A percentile compares a stretch with the other conserved stretches of the same genome.
Evolutionary conservation across 1,284 basidiomycete genomes (phyloP).

Genomic region (Dichomitus squalens): DNA sequence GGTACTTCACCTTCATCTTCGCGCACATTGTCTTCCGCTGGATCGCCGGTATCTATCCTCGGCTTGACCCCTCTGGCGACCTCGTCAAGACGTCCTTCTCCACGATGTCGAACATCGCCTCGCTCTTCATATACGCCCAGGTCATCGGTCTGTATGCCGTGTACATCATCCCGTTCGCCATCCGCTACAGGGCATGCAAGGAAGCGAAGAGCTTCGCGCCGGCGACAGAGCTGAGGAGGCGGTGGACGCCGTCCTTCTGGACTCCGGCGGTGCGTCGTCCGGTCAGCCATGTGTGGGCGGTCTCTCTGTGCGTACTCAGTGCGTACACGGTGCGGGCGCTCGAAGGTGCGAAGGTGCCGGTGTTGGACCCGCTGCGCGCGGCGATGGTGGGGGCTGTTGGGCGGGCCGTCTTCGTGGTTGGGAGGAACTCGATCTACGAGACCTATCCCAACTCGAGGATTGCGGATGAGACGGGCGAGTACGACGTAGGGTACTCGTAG

Average conservation of each 20-base stretch:
- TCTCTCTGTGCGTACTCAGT: not conserved
- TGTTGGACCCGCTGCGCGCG: not conserved
- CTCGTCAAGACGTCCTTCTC: not conserved
- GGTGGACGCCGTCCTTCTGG: not conserved
- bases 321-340: not conserved
- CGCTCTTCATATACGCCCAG: not conserved
- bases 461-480: not conserved
- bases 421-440: not conserved
- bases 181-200: not conserved
- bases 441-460: not conserved
- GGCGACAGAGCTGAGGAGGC: constrained; percentile 1
- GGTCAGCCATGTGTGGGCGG: not conserved
- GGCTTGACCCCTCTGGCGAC: not conserved
- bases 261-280: not conserved
- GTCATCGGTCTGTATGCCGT: not conserved
- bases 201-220: not conserved
- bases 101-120: not conserved
- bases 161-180: not conserved
- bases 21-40: not conserved
- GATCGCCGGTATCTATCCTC: not conserved
- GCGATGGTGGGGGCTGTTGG: not conserved
- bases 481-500: not conserved
- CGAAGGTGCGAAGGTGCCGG: not conserved
- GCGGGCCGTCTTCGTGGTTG: not conserved
- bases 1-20: not conserved